These are phyloP conservation scores for Fusarium sp. DNA, from an alignment of 2,329 filamentous ascomycete genomes.

Conservation along the genomic window DNA sequence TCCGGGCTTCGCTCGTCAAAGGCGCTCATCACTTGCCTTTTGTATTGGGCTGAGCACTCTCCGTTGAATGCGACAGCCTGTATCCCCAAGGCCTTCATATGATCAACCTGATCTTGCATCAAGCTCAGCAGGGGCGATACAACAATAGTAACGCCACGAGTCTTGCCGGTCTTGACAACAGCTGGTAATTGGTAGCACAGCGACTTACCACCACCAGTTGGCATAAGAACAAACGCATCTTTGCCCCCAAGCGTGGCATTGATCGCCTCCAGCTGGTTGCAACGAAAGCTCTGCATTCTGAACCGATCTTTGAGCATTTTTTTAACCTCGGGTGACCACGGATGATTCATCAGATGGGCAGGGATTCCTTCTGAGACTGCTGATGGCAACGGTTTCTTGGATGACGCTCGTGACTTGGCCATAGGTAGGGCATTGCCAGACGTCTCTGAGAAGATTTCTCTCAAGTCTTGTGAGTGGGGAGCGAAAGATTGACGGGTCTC, in stretches of 20 bases:
- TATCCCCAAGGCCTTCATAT: slow-evolving; percentile 79
- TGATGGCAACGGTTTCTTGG: slow-evolving; percentile 49
- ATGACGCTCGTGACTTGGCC: slow-evolving; percentile 48
- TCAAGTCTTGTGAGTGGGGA: slow-evolving; percentile 41
- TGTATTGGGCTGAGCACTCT: slow-evolving; percentile 72
- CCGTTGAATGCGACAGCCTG: slow-evolving; percentile 85
- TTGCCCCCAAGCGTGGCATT: slow-evolving; percentile 89
- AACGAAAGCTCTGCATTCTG: slow-evolving; percentile 84
- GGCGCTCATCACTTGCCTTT: slow-evolving; percentile 71
- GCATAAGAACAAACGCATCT: slow-evolving; percentile 96
- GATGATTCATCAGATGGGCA: slow-evolving; percentile 68
- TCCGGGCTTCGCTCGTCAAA: slow-evolving; percentile 75
- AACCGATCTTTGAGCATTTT: slow-evolving; percentile 85
- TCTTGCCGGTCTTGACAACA: slow-evolving; percentile 82
- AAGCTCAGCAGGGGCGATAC: slow-evolving; percentile 94
- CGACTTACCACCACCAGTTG: slow-evolving; percentile 96
- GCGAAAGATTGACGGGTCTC: slow-evolving; percentile 55
- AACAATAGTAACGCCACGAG: slow-evolving; percentile 88
- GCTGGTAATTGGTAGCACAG: slow-evolving; percentile 96
- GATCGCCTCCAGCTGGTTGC: slow-evolving; percentile 94
- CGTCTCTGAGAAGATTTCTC: slow-evolving; percentile 58
- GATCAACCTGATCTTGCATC: slow-evolving; percentile 96
- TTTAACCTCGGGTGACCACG: slow-evolving; percentile 90
- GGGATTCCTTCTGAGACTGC: slow-evolving; percentile 53
- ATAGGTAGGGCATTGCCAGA: slow-evolving; percentile 58